Conservation (phyloP, 257 asterid species). For the Apocynum venetum region DNA sequence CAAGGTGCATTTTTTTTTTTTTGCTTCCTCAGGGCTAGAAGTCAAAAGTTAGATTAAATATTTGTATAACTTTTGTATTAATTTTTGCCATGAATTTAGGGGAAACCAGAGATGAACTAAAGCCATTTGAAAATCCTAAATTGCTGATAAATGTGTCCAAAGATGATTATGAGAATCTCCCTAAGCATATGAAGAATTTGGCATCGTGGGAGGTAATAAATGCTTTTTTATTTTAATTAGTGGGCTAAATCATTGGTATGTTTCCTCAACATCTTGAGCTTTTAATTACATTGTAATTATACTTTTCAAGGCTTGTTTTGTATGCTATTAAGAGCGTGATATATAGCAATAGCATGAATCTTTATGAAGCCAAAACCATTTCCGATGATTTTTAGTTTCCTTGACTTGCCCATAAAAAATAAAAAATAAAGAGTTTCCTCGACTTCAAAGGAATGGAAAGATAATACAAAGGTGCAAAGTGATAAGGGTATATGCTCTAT, state of each 20-base stretch:
- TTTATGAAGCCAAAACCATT: neutral
- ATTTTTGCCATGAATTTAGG: conserved; percentile 20
- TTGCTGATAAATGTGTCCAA: conserved; percentile 35
- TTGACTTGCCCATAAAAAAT: too few species aligned
- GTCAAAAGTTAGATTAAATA: conserved; percentile 2
- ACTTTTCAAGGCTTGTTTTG: conserved; percentile 1
- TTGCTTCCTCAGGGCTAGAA: neutral
- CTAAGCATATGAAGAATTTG: conserved; percentile 66
- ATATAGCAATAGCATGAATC: too few species aligned
- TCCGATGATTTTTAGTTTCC: neutral
- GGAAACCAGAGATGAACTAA: conserved; percentile 23
- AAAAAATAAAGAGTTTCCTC: too few species aligned
- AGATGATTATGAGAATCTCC: conserved; percentile 77
- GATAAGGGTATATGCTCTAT: neutral
- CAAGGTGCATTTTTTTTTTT: conserved; percentile 29
- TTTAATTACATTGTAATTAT: neutral
- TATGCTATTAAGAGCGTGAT: neutral
- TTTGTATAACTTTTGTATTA: conserved; percentile 10
- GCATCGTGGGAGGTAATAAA: conserved; percentile 77
- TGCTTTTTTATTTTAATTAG: conserved; percentile 5
- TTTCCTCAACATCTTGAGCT: neutral
- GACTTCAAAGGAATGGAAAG: neutral
- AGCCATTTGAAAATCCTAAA: conserved; percentile 32
- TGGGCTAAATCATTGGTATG: neutral
- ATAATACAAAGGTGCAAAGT: neutral